These are phyloP conservation scores for Mucor sp. DNA, from an alignment of 371 early-diverging fungal genomes.

Conservation along the genomic window DNA sequence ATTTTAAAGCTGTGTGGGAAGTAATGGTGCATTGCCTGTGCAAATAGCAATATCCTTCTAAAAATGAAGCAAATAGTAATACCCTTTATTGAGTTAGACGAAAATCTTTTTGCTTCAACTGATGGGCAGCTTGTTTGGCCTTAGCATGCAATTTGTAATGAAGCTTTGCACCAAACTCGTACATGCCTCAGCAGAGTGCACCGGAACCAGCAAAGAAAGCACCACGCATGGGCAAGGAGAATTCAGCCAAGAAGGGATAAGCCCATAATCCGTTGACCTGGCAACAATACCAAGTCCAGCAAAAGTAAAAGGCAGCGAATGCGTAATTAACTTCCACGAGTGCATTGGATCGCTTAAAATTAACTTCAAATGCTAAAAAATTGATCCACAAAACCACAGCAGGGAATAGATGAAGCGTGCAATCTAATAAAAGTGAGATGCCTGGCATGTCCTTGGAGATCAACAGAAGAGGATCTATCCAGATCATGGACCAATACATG, in stretches of 20 bases:
- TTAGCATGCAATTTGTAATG: constrained; percentile 14
- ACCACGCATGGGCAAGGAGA: constrained; percentile 23
- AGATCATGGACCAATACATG: constrained; percentile 46
- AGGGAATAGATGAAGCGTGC: constrained; percentile 45
- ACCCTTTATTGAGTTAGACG: neutral
- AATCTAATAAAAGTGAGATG: constrained; percentile 37
- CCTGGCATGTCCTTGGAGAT: constrained; percentile 37
- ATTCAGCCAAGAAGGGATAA: constrained; percentile 45
- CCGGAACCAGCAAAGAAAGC: constrained; percentile 36
- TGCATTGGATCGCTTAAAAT: constrained; percentile 36
- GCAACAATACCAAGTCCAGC: constrained; percentile 45
- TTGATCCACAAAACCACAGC: constrained; percentile 46
- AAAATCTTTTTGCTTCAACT: neutral
- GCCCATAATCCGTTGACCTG: constrained; percentile 41
- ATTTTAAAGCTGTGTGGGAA: too few relatives aligned
- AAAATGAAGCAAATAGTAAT: too few relatives aligned
- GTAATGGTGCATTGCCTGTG: too few relatives aligned
- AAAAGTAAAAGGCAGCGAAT: constrained; percentile 33
- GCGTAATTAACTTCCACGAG: constrained; percentile 35
- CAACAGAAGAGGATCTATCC: constrained; percentile 35
- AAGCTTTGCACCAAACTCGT: constrained; percentile 38
- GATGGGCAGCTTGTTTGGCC: neutral
- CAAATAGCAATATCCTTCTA: too few relatives aligned
- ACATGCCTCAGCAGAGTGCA: constrained; percentile 37
- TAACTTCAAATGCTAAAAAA: constrained; percentile 41